Conservation (phyloP, 805 yeast species). For the Peterozyma xylosa region DNA sequence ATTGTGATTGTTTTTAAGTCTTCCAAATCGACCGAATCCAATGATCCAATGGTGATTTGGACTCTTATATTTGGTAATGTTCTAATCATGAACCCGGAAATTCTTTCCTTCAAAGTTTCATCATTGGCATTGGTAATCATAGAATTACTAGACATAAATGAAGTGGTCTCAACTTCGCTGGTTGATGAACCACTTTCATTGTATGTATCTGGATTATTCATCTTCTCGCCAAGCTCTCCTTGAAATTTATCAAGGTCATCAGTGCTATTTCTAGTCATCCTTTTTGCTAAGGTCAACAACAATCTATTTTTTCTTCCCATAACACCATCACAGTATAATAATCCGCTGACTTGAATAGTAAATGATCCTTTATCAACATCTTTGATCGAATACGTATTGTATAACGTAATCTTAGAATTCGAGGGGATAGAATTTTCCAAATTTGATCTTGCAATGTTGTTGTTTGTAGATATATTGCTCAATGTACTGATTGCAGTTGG, state of each 20-base stretch:
- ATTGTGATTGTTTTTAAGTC: slow-evolving; percentile 23
- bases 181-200: slow-evolving; percentile 13
- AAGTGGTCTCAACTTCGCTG: slow-evolving; percentile 2
- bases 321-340: slow-evolving; percentile 61
- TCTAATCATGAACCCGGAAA: slow-evolving; percentile 64
- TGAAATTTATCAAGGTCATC: slow-evolving; percentile 27
- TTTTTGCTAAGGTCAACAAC: slow-evolving; percentile 60
- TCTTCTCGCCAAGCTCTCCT: slow-evolving; percentile 25
- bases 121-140: slow-evolving; percentile 22
- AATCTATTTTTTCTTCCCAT: slow-evolving; percentile 66
- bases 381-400: slow-evolving; percentile 45
- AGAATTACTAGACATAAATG: slow-evolving; percentile 6
- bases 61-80: slow-evolving; percentile 53
- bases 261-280: slow-evolving; percentile 39
- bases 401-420: slow-evolving; percentile 54
- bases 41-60: slow-evolving; percentile 48
- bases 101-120: slow-evolving; percentile 50
- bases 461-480: slow-evolving; percentile 7
- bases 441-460: slow-evolving; percentile 13
- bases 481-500: slow-evolving; percentile 37
- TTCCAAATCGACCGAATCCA: slow-evolving; percentile 21
- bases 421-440: slow-evolving; percentile 31
- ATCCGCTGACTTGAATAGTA: slow-evolving; percentile 63
- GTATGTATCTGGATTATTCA: slow-evolving; percentile 19
- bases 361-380: slow-evolving; percentile 25